Evolutionary conservation across 257 asterid genomes (phyloP), one percentile per base, ranked within the genome.

Genomic region (Pogostemon cablin): DNA sequence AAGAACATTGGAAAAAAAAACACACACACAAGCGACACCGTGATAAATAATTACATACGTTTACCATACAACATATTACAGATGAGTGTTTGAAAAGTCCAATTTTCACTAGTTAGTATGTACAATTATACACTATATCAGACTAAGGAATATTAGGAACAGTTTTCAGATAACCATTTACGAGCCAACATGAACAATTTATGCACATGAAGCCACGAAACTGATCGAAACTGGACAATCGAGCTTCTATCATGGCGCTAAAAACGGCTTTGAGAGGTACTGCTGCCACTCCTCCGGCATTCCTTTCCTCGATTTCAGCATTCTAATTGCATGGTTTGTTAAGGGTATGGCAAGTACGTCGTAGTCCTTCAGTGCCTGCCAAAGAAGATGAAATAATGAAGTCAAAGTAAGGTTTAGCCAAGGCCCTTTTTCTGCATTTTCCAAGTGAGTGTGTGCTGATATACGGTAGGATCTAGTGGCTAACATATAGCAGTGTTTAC

Each of bases 271-370:
- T 6, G 96, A 81, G 67, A 92, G 86, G 77, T 92, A 92, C 54
- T 89, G 90, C 63, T 38, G 83, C 96, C 98, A 92, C 79, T 92
- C 98, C 78, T 89, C 95, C 2, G 98, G 98, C 73, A 84, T 79
- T 35, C 85, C 98, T 25, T 90, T 87, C 49, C 86, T 81, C 81
- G 40, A 49, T 78, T 75, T 84, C 79, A 92, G 73, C 95, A 86
- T 82, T 80, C 79, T 86, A 71, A 90, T 48, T 1, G 96, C 81
- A 0, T 85, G 71, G 80, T 77, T 75, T 8, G 98, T 88, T 58
- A 92, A 39, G 40, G 98, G 98, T 79, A 92, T 88, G 53, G 98
- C 86, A 34, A 90, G 77, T 62, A 92, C 69, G 61, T 90, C 97
- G 66, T 78, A 86, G 75, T 92, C 97, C 81, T 90, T 92, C 2